These are phyloP conservation scores for Immersiella caudata DNA, from an alignment of 495 filamentous ascomycete species.

Conservation along the genomic window DNA sequence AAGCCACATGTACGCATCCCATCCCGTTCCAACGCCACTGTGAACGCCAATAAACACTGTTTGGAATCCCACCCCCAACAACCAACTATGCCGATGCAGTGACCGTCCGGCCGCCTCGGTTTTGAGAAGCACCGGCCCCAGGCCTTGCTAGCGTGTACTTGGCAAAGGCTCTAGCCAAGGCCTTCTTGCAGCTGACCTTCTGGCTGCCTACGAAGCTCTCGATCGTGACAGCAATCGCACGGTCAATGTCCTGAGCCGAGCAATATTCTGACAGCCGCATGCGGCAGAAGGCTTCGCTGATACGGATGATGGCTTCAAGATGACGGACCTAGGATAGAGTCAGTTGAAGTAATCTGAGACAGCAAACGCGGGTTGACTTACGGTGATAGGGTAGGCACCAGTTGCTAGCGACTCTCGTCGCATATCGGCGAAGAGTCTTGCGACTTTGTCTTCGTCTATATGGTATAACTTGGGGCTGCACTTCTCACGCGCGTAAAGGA, in stretches of 20 bases:
- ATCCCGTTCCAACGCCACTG: background rate
- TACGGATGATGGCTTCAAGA: constrained; percentile 95
- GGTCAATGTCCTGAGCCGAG: constrained; percentile 85
- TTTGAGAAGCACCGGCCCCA: constrained; percentile 21
- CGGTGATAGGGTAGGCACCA: constrained; percentile 96
- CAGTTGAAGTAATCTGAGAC: constrained; percentile 15
- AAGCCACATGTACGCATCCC: background rate
- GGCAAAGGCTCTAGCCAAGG: constrained; percentile 91
- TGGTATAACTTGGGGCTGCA: constrained; percentile 93
- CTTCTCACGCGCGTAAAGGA: constrained; percentile 90
- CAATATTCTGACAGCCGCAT: constrained; percentile 97
- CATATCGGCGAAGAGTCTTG: constrained; percentile 95
- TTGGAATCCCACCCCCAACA: background rate
- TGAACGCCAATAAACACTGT: background rate
- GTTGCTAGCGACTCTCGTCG: constrained; percentile 87
- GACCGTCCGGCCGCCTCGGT: background rate
- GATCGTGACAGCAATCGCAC: constrained; percentile 94
- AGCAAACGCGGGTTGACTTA: constrained; percentile 49
- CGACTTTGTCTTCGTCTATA: constrained; percentile 97
- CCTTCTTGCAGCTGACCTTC: constrained; percentile 98
- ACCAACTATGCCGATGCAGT: background rate
- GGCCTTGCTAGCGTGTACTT: constrained; percentile 75
- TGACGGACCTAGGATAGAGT: constrained; percentile 77
- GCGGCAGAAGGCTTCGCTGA: constrained; percentile 87
- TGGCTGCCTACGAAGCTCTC: constrained; percentile 95